Conservation (phyloP, 139 green algal species). For the Asterochloris erici region DNA sequence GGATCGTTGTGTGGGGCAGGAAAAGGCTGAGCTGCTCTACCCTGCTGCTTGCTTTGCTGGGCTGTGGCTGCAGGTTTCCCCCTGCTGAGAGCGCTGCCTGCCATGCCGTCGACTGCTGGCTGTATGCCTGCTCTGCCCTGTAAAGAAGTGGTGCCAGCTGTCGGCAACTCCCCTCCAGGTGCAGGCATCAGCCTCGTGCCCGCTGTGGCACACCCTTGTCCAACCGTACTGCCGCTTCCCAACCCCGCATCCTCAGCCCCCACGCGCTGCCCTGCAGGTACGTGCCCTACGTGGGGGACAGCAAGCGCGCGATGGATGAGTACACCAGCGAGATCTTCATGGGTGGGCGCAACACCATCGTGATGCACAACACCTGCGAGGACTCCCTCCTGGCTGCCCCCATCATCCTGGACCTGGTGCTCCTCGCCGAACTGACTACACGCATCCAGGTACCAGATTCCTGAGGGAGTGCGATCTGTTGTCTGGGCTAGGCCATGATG, state of each 20-base stretch:
- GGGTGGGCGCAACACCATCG: slow-evolving; percentile 96
- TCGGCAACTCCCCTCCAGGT: no score
- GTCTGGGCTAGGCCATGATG: neutral
- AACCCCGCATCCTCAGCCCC: slow-evolving; percentile 48
- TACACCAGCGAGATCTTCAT: slow-evolving; percentile 97
- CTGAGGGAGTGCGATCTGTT: neutral
- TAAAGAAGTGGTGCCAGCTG: no score
- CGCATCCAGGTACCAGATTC: slow-evolving; percentile 66
- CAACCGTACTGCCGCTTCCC: no score
- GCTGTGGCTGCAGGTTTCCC: no score
- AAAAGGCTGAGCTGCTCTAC: no score
- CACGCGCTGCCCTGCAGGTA: slow-evolving; percentile 70
- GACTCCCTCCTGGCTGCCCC: slow-evolving; percentile 96
- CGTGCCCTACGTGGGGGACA: slow-evolving; percentile 96
- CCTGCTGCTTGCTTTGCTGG: no score
- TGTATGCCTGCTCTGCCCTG: no score
- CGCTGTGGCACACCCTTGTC: no score
- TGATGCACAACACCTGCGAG: slow-evolving; percentile 99
- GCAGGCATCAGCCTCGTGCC: no score
- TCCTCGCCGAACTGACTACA: slow-evolving; percentile 93
- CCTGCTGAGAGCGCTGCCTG: no score
- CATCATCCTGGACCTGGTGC: slow-evolving; percentile 97
- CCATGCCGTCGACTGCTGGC: no score
- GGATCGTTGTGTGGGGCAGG: slow-evolving; percentile 64
- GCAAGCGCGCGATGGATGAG: slow-evolving; percentile 99